Evolutionary conservation across 106 monocot species (phyloP), one percentile per base, ranked within the genome.

Genomic region (Apostasia ramifera): DNA sequence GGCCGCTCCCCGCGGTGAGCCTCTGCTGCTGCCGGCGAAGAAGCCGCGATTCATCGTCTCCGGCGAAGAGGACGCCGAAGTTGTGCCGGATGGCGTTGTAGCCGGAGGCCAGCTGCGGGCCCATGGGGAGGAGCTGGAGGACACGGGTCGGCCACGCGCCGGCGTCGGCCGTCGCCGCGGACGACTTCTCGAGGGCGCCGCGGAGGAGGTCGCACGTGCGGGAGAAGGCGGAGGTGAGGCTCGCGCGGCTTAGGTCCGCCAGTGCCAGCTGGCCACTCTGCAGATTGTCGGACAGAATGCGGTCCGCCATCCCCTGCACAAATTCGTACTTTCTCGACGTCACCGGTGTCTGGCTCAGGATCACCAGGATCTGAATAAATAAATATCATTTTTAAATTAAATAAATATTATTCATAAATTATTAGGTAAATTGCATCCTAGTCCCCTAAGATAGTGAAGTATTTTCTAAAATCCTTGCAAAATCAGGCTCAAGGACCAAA

Each of bases 281-380:
- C 37, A 76, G 40, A 59, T 80, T 84, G 8, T 84, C 80, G 48
- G 73, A 14, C 4, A 87, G 48, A 57, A 87, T 70, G 41, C 76
- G 63, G 40, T 83, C 87, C 0, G 83, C 77, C 55, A 63, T 74
- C 6, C 67, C 73, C 39, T 83, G 61, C n/a, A 83, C 66, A 48
- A 70, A 83, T 52, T 87, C 77, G 61, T 87, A 87, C 59, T 87
- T 87, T 11, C 80, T 41, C 40, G 83, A 80, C 11, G 77, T 78
- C 45, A 66, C 48, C 0, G 80, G 83, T 12, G 81, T 64, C 47
- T 81, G 71, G 49, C 78, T 87, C 14, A 87, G 41, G 14, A 83
- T 77, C 38, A 49, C 55, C 1, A 87, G 68, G 5, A 78, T 71
- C 80, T 87, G 71, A 5, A 26, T 26, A 26, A 26, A 26, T 26